Conservation (phyloP, 805 yeast genomes). For the Jamesozyma spencerorum region DNA sequence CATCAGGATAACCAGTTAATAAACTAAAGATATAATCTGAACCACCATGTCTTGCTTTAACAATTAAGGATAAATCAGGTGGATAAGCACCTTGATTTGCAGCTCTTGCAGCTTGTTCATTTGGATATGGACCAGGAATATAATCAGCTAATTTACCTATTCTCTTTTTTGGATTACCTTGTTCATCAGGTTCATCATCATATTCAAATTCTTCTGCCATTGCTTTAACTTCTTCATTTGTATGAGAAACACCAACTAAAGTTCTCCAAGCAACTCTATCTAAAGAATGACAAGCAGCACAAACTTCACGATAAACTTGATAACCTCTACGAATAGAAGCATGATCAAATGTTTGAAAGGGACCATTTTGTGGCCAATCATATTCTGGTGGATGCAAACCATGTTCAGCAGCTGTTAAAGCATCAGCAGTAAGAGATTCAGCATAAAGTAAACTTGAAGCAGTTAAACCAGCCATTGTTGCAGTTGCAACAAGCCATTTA, state of each 20-base stretch:
- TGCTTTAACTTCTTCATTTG: conserved; percentile 78
- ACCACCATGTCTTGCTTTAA: conserved; percentile 98
- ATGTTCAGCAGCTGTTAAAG: conserved; percentile 98
- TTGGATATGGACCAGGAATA: conserved; percentile 90
- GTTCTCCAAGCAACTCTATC: conserved; percentile 98
- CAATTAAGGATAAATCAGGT: conserved; percentile 93
- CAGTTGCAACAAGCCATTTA: conserved; percentile 47
- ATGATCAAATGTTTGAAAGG: conserved; percentile 86
- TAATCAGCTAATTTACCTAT: conserved; percentile 95
- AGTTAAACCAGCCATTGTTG: conserved; percentile 64
- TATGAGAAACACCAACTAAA: conserved; percentile 92
- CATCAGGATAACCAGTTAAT: conserved; percentile 98
- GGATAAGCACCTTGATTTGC: conserved; percentile 99
- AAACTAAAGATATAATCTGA: conserved; percentile 89
- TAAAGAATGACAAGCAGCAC: conserved; percentile 97
- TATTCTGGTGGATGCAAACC: conserved; percentile 93
- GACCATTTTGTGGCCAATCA: conserved; percentile 91
- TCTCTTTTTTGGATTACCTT: conserved; percentile 96
- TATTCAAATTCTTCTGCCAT: conserved; percentile 96
- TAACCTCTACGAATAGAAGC: conserved; percentile 96
- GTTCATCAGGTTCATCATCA: conserved; percentile 97
- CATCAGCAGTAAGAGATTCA: conserved; percentile 79
- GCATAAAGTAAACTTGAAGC: conserved; percentile 76
- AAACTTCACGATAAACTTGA: conserved; percentile 97
- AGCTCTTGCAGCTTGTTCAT: conserved; percentile 99